Base-by-base conservation (phyloP, 371 early-diverging fungal species). In the Syncephalis plumigaleata region DNA sequence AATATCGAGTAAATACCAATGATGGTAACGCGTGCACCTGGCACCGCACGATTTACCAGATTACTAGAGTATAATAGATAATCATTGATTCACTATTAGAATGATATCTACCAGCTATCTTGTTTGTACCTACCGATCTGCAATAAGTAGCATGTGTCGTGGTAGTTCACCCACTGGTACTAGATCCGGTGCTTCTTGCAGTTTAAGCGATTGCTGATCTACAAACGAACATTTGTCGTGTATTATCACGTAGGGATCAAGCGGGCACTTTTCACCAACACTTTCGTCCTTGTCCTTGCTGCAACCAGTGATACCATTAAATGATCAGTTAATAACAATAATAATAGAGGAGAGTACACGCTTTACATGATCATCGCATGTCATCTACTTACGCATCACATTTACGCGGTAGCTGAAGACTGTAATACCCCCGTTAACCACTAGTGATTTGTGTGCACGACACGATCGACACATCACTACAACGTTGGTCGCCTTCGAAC, bases 131-230 rank as follows among this genome's bases (percentile, higher is more conserved):
- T 64, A 80, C 66, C 89, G 77, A 57, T 96, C 97, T 2, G 87
- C 80, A 56, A 80, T 83, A 44, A 98, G 59, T 3, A 87, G 73
- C 13, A 94, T 82, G 61, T 98, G 98, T 36, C 99, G 80, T 22
- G 99, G 98, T 44, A 98, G 75, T 63, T 99, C 99, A 57, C 98
- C 99, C 0, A 92, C 89, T 17, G 99, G 99, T 1, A 98, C 92
- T 71, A 91, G 91, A 50, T 95, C 98, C 25, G 94, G 94, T 16
- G 81, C 70, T 64, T 99, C 99, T 63, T 99, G 99, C 26, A 99
- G 73, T 65, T 99, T 99, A 50, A 98, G 71, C 9, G 78, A 79
- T 65, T 99, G 99, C 47, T 87, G 84, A 67, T 99, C 99, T n/a
- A 94, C 82, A 63, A 94, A 96, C 48, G 66, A 70, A 61, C 88